A percentile compares a stretch with the other conserved stretches of the same genome.
phyloP scores from a whole-genome alignment of 805 yeast species.

The Sungouiozyma intestinalis region DNA sequence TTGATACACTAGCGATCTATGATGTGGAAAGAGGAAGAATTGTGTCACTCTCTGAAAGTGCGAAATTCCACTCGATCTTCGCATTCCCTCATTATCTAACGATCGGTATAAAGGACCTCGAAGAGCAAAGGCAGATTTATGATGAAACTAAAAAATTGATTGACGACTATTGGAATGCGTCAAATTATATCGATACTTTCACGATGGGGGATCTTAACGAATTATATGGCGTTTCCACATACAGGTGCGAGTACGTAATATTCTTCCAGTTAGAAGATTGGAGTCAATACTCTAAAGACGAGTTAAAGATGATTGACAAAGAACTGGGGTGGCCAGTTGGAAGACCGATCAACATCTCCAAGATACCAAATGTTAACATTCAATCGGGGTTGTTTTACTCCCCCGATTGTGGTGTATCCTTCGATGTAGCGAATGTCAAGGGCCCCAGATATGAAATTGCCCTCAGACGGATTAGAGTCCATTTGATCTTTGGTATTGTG shows the following conservation, averaged over 20 bases:
- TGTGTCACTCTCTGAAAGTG: slow-evolving; percentile 47
- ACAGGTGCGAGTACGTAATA: slow-evolving; percentile 59
- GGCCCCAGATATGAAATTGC: slow-evolving; percentile 52
- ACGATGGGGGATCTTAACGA: slow-evolving; percentile 36
- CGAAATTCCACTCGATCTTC: slow-evolving; percentile 52
- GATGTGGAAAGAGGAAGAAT: slow-evolving; percentile 58
- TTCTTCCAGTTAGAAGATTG: slow-evolving; percentile 65
- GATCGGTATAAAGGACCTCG: slow-evolving; percentile 33
- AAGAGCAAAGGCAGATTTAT: slow-evolving; percentile 31
- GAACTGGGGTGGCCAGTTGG: slow-evolving; percentile 73
- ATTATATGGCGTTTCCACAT: slow-evolving; percentile 25
- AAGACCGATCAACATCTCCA: slow-evolving; percentile 45
- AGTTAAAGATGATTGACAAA: slow-evolving; percentile 54
- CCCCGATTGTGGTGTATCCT: slow-evolving; percentile 73
- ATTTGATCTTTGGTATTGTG: slow-evolving; percentile 35
- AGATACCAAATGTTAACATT: slow-evolving; percentile 46
- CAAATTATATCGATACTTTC: slow-evolving; percentile 33
- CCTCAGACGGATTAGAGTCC: slow-evolving; percentile 30
- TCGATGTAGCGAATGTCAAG: slow-evolving; percentile 29
- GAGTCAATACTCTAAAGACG: slow-evolving; percentile 35
- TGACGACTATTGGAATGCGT: slow-evolving; percentile 34
- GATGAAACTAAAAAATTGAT: slow-evolving; percentile 37
- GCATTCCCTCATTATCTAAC: slow-evolving; percentile 45
- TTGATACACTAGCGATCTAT: slow-evolving; percentile 51
- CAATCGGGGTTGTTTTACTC: slow-evolving; percentile 59